A percentile compares a stretch with the other conserved stretches of the same genome.
These are phyloP conservation scores for Diospyros lotus DNA, from an alignment of 148 eudicot genomes.

Conservation along the genomic window DNA sequence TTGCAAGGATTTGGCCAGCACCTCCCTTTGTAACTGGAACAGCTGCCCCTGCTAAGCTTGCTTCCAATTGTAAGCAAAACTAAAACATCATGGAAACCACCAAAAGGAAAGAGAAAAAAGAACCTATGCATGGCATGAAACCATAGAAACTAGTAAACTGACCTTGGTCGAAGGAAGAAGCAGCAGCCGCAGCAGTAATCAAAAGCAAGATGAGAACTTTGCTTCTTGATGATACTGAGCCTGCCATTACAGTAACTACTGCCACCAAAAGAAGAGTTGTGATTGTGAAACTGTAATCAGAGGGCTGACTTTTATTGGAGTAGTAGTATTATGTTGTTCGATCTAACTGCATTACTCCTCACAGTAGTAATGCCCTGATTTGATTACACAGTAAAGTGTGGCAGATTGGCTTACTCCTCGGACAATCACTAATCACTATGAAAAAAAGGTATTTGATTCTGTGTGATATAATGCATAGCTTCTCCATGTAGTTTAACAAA, in stretches of 20 bases:
- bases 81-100: not conserved
- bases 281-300: not conserved
- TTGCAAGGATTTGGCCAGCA: constrained; percentile 23
- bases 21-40: constrained; percentile 31
- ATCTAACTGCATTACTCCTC: not conserved
- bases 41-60: not conserved
- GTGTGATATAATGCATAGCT: not conserved
- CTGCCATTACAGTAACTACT: not conserved
- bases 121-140: not conserved
- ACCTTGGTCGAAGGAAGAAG: constrained; percentile 27
- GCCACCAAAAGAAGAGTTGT: not conserved
- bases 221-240: not conserved
- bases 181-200: constrained; percentile 4
- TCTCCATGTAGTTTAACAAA: not conserved
- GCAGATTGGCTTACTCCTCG: no score
- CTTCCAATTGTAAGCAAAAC: not conserved
- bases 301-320: not conserved
- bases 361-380: not conserved
- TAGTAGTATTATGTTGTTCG: not conserved
- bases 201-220: constrained; percentile 15
- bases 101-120: not conserved
- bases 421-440: no score
- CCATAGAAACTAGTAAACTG: not conserved
- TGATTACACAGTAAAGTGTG: no score
- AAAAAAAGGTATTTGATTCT: not conserved